phyloP scores from a whole-genome alignment of 768 basidiomycete species.

The Cystofilobasidium macerans region DNA sequence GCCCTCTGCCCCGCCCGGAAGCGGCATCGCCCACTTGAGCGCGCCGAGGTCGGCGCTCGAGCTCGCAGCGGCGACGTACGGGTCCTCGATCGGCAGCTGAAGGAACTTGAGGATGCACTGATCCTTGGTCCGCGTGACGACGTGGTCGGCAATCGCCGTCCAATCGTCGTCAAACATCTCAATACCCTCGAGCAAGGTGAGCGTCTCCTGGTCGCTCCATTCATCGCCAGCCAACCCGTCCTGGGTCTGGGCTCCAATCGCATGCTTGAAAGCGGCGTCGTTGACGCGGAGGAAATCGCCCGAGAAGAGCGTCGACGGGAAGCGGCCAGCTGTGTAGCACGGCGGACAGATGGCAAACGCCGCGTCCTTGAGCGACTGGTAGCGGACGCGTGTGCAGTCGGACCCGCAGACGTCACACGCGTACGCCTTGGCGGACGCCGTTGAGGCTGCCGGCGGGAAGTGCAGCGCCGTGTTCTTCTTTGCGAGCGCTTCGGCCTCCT shows the following conservation, averaged over 20 bases:
- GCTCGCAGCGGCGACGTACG: constrained; percentile 48
- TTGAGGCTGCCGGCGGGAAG: constrained; percentile 41
- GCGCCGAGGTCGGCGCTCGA: constrained; percentile 56
- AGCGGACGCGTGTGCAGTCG: constrained; percentile 77
- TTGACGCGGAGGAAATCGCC: constrained; percentile 86
- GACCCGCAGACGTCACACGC: constrained; percentile 90
- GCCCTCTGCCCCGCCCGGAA: constrained; percentile 32
- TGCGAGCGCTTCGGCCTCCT: constrained; percentile 58
- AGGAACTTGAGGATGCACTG: constrained; percentile 94
- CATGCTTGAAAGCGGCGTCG: constrained; percentile 39
- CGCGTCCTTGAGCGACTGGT: constrained; percentile 77
- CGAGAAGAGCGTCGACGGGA: constrained; percentile 89
- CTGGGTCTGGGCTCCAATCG: constrained; percentile 22
- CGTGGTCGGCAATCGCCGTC: constrained; percentile 83
- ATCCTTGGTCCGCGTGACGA: constrained; percentile 70
- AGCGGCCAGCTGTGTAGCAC: constrained; percentile 92
- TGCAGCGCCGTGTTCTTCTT: constrained; percentile 41
- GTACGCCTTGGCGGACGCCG: constrained; percentile 45
- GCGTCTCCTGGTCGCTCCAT: constrained; percentile 84
- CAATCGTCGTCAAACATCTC: constrained; percentile 99
- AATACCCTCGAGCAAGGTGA: constrained; percentile 83
- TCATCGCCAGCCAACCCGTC: constrained; percentile 44
- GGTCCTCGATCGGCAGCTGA: constrained; percentile 90
- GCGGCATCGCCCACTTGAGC: constrained; percentile 50
- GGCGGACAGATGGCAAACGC: constrained; percentile 80